phyloP scores from a whole-genome alignment of 2,329 filamentous ascomycete species.

The Trichoderma cornu-damae region DNA sequence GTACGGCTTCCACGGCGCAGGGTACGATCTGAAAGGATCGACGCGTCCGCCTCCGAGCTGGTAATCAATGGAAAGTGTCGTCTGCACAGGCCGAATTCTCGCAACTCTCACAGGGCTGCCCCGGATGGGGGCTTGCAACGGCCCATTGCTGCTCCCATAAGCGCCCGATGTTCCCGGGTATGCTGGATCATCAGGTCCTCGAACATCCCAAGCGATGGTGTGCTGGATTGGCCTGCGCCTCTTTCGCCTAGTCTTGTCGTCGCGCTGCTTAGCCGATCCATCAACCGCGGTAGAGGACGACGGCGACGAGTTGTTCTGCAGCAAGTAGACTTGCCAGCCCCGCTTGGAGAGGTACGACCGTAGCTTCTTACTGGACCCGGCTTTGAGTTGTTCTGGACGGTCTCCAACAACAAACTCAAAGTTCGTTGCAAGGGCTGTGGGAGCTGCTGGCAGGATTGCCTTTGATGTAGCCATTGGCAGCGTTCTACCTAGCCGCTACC shows the following conservation, averaged over 20 bases:
- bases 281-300: not conserved
- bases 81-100: not conserved
- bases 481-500: not conserved
- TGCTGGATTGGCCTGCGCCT: conserved; percentile 9
- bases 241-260: conserved; percentile 9
- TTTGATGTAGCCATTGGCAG: not conserved
- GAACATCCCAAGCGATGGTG: conserved; percentile 7
- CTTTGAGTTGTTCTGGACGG: conserved; percentile 25
- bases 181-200: not conserved
- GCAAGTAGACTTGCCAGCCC: conserved; percentile 22
- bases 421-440: not conserved
- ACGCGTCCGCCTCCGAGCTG: conserved; percentile 25
- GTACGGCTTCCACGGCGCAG: conserved; percentile 22
- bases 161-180: not conserved
- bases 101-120: not conserved
- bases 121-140: not conserved
- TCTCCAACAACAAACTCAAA: conserved; percentile 26
- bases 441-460: not conserved
- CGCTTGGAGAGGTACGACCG: conserved; percentile 24
- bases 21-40: conserved; percentile 27
- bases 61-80: conserved; percentile 19
- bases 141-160: too few relatives aligned
- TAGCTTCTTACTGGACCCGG: conserved; percentile 19
- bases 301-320: conserved; percentile 1
- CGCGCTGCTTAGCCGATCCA: not conserved